A percentile compares a stretch with the other conserved stretches of the same genome.
Evolutionary conservation across 2,329 filamentous ascomycete species (phyloP).

Genomic region (Myriosclerotinia curreyana): DNA sequence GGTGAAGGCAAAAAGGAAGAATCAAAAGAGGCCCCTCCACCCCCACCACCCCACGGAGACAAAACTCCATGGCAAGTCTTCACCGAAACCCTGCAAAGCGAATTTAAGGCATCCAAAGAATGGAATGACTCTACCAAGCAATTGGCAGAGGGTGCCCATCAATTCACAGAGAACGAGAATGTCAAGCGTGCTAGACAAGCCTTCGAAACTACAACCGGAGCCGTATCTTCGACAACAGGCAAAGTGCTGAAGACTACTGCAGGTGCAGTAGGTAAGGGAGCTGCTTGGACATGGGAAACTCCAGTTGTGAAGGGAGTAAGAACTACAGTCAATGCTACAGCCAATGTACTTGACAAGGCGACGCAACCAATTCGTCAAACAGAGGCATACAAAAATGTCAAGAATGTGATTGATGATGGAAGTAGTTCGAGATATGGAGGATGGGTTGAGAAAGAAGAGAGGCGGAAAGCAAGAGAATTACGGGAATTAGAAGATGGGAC

Average conservation of each 20-base stretch:
- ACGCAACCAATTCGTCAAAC: constrained; percentile 92
- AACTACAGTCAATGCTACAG: constrained; percentile 80
- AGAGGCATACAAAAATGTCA: constrained; percentile 90
- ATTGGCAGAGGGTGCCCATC: constrained; percentile 79
- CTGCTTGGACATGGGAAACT: constrained; percentile 97
- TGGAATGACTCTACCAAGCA: constrained; percentile 99
- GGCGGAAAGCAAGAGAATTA: constrained; percentile 72
- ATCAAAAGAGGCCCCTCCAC: constrained; percentile 58
- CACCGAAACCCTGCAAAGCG: constrained; percentile 87
- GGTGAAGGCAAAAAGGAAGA: constrained; percentile 37
- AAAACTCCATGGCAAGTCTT: constrained; percentile 99
- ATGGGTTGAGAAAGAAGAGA: constrained; percentile 95
- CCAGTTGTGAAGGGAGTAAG: constrained; percentile 87
- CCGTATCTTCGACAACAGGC: constrained; percentile 73
- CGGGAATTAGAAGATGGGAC: constrained; percentile 59
- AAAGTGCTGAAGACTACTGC: constrained; percentile 83
- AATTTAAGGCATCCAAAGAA: constrained; percentile 96
- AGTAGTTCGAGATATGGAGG: constrained; percentile 95
- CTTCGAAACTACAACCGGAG: constrained; percentile 81
- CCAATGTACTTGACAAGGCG: constrained; percentile 86
- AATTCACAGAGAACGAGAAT: constrained; percentile 90
- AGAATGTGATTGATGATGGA: constrained; percentile 94
- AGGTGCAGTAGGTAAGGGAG: constrained; percentile 82
- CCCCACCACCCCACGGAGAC: constrained; percentile 93
- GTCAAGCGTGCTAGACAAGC: constrained; percentile 82